Base-by-base conservation (phyloP, 225 moss, liverwort and hornwort genomes). In the Sphagnum tenellum region DNA sequence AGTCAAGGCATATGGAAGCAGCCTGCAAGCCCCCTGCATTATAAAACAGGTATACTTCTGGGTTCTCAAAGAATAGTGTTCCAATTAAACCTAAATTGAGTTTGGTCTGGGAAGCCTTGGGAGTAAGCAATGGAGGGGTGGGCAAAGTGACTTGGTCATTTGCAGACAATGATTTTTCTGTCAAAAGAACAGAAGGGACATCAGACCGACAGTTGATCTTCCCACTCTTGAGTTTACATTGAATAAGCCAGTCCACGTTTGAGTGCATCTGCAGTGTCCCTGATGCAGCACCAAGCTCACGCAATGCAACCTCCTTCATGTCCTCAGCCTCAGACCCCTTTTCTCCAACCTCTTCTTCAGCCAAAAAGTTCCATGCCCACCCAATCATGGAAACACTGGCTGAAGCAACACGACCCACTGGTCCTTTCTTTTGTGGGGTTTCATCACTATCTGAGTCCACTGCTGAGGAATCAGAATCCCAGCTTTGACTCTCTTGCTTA, bases 311-410 rank as follows among this genome's bases (percentile, higher is more conserved):
- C 62, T 70, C 48, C 55, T 62, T 63, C 9, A 9, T 12, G 5
- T 70, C 62, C 45, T 61, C 45, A 47, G 10, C 55, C 45, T 12
- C 69, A 47, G 54, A 3, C 44, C 61, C 62, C 4, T 53, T 51
- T 51, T 46, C 54, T 54, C 69, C 62, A 46, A 70, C 45, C 47
- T 70, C 69, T 14, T 70, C 69, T 63, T 70, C 69, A 47, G 69
- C 69, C 55, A 70, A 56, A 56, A 70, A 70, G 55, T 70, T 70
- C 69, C 69, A 70, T 13, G 69, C 69, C 69, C 69, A 70, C 7
- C 56, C 69, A 5, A 70, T 55, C 62, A 70, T 70, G 62, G 69
- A 70, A 44, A 55, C 55, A 60, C 69, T 62, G 62, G 62, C 46
- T 12, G 61, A 63, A 7, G 62, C 55, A 3, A 54, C 14, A 7